Conservation (phyloP, 768 basidiomycete species). For the Erythrobasidium yunnanense region DNA sequence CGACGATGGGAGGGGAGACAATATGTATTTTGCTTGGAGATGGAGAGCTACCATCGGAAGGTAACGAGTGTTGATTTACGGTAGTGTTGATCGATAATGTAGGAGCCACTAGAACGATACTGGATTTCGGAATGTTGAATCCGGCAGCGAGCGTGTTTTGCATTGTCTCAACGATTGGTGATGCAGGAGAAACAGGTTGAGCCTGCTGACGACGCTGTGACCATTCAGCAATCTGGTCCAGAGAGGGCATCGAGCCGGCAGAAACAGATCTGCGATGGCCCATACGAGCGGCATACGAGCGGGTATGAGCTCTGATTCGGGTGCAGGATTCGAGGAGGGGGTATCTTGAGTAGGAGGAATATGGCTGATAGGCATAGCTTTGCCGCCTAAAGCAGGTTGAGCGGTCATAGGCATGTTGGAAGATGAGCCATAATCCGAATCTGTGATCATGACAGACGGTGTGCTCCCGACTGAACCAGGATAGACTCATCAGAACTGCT, state of each 20-base stretch:
- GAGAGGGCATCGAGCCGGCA: constrained; percentile 15
- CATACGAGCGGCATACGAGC: too few relatives aligned
- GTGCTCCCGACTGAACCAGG: too few relatives aligned
- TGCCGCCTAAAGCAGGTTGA: too few relatives aligned
- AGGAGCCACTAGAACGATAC: neutral
- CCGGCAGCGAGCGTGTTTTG: neutral
- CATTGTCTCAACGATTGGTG: neutral
- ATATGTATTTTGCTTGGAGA: neutral
- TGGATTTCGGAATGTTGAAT: neutral
- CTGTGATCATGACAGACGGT: too few relatives aligned
- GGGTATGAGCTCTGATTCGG: neutral
- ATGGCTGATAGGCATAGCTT: too few relatives aligned
- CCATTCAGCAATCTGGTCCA: constrained; percentile 13
- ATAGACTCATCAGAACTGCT: neutral
- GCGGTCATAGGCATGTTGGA: too few relatives aligned
- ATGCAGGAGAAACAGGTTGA: neutral
- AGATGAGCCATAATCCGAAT: too few relatives aligned
- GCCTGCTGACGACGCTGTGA: neutral
- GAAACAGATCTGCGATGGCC: constrained; percentile 7
- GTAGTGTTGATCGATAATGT: neutral
- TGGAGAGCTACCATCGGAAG: too few relatives aligned
- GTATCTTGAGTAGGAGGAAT: too few relatives aligned
- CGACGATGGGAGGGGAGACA: neutral
- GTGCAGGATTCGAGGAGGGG: neutral
- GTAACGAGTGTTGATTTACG: neutral